Conservation (phyloP, 2,329 filamentous ascomycete genomes). For the Diaporthe velutina region DNA sequence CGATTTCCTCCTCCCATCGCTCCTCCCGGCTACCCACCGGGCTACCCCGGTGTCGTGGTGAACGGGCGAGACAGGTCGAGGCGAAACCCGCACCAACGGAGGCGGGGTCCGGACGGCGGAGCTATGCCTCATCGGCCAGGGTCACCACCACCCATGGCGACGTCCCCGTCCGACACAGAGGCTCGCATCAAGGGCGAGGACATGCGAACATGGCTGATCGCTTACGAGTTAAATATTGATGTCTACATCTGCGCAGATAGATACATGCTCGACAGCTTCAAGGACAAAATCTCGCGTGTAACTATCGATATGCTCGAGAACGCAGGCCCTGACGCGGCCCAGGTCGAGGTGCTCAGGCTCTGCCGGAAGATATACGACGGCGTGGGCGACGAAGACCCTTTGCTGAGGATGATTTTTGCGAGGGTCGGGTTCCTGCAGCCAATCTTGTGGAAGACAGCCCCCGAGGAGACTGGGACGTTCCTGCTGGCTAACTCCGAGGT, state of each 20-base stretch:
- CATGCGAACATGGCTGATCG: constrained; percentile 60
- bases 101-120: constrained; percentile 34
- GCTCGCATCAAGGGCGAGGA: constrained; percentile 59
- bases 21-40: constrained; percentile 39
- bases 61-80: constrained; percentile 20
- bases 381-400: constrained; percentile 56
- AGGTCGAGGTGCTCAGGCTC: constrained; percentile 57
- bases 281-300: constrained; percentile 54
- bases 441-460: constrained; percentile 56
- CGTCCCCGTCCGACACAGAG: constrained; percentile 41
- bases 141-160: constrained; percentile 36
- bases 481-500: constrained; percentile 60
- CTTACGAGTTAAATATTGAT: constrained; percentile 61
- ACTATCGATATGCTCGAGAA: constrained; percentile 61
- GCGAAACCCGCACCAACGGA: constrained; percentile 33
- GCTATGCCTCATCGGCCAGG: constrained; percentile 30
- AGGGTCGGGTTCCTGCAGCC: constrained; percentile 63
- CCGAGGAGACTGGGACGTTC: constrained; percentile 57
- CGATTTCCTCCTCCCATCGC: constrained; percentile 48
- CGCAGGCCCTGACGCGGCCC: constrained; percentile 56
- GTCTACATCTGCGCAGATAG: constrained; percentile 64
- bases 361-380: constrained; percentile 58
- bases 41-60: too few relatives aligned
- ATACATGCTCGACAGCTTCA: constrained; percentile 61
- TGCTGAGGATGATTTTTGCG: constrained; percentile 63